phyloP scores from a whole-genome alignment of 371 early-diverging fungal genomes.

The Blakeslea trispora region DNA sequence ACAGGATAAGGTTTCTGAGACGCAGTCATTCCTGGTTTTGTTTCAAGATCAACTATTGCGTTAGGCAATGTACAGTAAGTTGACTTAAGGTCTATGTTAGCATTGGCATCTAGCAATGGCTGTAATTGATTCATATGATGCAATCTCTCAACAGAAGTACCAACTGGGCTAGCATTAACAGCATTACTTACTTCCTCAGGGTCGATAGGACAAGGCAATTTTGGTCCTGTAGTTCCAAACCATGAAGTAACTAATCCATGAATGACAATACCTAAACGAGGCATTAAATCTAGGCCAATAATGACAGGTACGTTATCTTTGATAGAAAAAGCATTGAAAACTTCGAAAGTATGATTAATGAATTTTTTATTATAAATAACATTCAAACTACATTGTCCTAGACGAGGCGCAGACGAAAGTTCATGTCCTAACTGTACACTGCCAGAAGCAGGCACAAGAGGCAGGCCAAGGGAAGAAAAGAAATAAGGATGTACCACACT shows the following conservation, averaged over 20 bases:
- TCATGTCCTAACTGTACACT: constrained; percentile 1
- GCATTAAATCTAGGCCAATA: constrained; percentile 12
- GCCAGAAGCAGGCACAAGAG: background rate
- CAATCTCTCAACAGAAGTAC: background rate
- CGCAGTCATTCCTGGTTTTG: background rate
- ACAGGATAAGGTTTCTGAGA: background rate
- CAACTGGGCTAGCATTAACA: background rate
- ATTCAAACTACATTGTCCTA: background rate
- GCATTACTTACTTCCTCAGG: background rate
- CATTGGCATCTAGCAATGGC: background rate
- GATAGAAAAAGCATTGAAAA: constrained; percentile 10
- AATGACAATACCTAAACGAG: background rate
- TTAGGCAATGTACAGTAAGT: background rate
- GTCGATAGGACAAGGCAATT: constrained; percentile 7
- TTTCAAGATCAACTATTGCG: background rate
- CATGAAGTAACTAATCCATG: background rate
- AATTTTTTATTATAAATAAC: constrained; percentile 11
- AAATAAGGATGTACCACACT: background rate
- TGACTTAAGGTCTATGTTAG: background rate
- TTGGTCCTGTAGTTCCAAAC: background rate
- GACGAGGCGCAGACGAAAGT: background rate
- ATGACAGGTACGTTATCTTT: constrained; percentile 1
- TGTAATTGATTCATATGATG: background rate
- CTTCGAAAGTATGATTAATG: constrained; percentile 11
- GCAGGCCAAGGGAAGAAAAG: background rate